phyloP scores from a whole-genome alignment of 2,329 filamentous ascomycete species.

The Chaetomium olivaceum region DNA sequence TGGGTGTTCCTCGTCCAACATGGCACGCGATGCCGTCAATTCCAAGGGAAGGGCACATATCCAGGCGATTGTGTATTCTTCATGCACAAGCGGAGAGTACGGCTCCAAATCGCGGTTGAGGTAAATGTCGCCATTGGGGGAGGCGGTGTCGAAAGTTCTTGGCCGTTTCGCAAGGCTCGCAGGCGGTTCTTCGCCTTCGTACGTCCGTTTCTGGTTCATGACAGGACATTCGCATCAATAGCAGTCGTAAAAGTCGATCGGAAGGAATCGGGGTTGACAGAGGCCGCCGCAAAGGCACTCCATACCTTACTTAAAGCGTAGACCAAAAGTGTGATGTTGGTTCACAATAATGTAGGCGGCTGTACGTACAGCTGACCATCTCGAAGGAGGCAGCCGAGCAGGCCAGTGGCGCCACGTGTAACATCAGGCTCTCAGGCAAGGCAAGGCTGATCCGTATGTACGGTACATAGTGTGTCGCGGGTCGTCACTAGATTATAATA shows the following conservation, averaged over 20 bases:
- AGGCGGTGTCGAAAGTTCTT: slow-evolving; percentile 9
- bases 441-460: too few species aligned
- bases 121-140: slow-evolving; percentile 13
- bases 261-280: not conserved
- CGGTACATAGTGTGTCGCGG: too few species aligned
- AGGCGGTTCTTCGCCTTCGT: slow-evolving; percentile 17
- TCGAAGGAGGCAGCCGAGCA: slow-evolving; percentile 7
- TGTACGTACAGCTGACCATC: slow-evolving; percentile 1
- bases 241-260: slow-evolving; percentile 4
- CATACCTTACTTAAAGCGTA: slow-evolving; percentile 7
- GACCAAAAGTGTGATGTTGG: not conserved
- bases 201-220: slow-evolving; percentile 18
- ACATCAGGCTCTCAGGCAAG: too few species aligned
- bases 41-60: slow-evolving; percentile 21
- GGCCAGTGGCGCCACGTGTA: too few species aligned
- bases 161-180: slow-evolving; percentile 20
- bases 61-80: slow-evolving; percentile 24
- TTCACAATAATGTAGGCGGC: not conserved
- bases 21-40: slow-evolving; percentile 17
- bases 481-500: too few species aligned
- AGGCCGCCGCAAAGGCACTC: slow-evolving; percentile 1
- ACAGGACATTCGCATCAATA: slow-evolving; percentile 15
- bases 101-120: slow-evolving; percentile 14
- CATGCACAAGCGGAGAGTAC: slow-evolving; percentile 16
- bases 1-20: slow-evolving; percentile 21